Evolutionary conservation across 179 eudicot species (phyloP).

Genomic region (Spergularia azorica): DNA sequence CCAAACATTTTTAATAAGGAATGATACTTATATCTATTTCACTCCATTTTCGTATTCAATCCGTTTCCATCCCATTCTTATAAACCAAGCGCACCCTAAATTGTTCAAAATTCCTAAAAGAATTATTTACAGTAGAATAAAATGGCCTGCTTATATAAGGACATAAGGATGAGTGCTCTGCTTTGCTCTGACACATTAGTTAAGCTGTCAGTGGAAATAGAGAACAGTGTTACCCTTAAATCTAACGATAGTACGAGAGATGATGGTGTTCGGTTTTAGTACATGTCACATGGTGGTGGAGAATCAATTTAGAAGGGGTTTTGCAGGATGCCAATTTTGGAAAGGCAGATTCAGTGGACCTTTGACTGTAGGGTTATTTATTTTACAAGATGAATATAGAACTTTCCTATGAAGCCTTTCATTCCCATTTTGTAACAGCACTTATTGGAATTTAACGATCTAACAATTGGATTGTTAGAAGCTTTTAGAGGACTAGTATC

Average conservation of each 20-base stretch:
- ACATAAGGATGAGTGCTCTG: background rate
- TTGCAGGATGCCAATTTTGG: background rate
- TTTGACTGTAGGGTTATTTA: background rate
- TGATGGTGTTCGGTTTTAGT: conserved; percentile 4
- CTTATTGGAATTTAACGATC: too few relatives aligned
- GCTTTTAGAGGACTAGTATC: background rate
- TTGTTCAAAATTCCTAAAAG: too few relatives aligned
- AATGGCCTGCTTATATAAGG: background rate
- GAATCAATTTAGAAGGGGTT: background rate
- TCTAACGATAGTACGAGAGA: background rate
- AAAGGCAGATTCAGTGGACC: conserved; percentile 11
- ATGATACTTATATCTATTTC: too few relatives aligned
- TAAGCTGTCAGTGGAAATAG: background rate
- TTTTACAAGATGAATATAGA: background rate
- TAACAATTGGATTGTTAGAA: background rate
- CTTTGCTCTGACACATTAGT: conserved; percentile 9
- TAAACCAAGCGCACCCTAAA: too few relatives aligned
- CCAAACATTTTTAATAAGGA: too few relatives aligned
- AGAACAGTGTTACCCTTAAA: background rate
- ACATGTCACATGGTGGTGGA: background rate
- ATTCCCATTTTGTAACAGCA: background rate
- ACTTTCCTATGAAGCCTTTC: background rate
- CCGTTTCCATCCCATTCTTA: too few relatives aligned
- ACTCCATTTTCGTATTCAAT: too few relatives aligned
- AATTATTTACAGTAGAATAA: too few relatives aligned